Base-by-base conservation (phyloP, 2,329 filamentous ascomycete species). In the Aspergillus aculeatinus region DNA sequence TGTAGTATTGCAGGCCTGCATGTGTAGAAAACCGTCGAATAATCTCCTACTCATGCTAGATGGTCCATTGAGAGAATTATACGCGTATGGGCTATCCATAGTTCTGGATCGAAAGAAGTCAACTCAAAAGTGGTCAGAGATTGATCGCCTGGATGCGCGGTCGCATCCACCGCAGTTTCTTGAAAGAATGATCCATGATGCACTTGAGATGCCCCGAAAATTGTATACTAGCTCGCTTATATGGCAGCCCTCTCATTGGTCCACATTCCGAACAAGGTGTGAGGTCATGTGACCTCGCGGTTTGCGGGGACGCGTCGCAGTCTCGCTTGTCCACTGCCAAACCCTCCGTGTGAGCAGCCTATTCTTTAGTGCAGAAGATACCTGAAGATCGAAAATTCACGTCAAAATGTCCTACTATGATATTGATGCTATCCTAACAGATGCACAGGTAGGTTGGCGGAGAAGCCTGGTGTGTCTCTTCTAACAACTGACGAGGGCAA, bases 381-480 rank as follows among this genome's bases (percentile, higher is more conserved):
- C 42, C 4, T 6, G 11, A 19, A 25, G n/a, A 1, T 12, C 5
- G 2, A 16, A n/a, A n/a, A 1, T 21, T 19, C 3, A 11, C 31
- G 2, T 61, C 60, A 66, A 52, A 5, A 78, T 79, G 77, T 76
- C 77, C 14, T 81, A 80, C 65, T 80, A 81, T 67, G 78, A 81
- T 64, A 74, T 80, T 55, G 78, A 81, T 61, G 77, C 77, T 12
- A 80, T 80, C 44, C 63, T 81, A 59, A 81, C 79, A 2, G 78
- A 80, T 65, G 75, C 77, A 5, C 76, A 79, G 67, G 77, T 77
- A 65, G 47, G 65, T 14, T 10, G 6, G 39, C 7, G 14, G 39
- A n/a, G 16, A 44, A 12, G 39, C 6, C 7, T 44, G 14, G n/a
- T 42, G 11, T 27, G n/a, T 23, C 14, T 47, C 33, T 27, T 29